Evolutionary conservation across 73 alveolate genomes (phyloP).

Genomic region (Chromera velia): DNA sequence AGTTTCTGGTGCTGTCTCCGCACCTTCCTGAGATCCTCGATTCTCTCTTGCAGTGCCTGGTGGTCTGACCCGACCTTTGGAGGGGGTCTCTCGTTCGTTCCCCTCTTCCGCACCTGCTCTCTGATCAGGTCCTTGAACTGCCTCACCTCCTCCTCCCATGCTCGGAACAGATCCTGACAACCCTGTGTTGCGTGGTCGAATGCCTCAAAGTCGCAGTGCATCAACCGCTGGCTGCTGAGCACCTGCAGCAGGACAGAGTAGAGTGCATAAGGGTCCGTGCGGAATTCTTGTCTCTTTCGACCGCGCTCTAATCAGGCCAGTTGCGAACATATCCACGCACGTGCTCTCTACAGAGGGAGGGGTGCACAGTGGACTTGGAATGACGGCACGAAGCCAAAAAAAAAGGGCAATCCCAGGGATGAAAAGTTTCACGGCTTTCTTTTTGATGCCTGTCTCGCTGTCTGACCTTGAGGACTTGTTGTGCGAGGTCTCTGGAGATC

Average conservation of each 20-base stretch:
- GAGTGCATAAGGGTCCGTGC: too few relatives aligned
- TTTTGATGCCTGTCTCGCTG: slow-evolving; percentile 4
- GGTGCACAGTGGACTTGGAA: too few relatives aligned
- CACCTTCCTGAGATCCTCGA: slow-evolving; percentile 69
- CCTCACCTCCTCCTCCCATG: slow-evolving; percentile 54
- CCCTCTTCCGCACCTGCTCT: slow-evolving; percentile 40
- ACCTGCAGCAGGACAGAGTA: background rate
- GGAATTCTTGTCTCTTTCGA: too few relatives aligned
- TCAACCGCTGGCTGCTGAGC: slow-evolving; percentile 10
- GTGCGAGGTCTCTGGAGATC: slow-evolving; percentile 58
- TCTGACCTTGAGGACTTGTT: slow-evolving; percentile 41
- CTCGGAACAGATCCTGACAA: slow-evolving; percentile 47
- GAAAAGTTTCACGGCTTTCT: too few relatives aligned
- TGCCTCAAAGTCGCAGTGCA: slow-evolving; percentile 42
- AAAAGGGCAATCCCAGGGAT: too few relatives aligned
- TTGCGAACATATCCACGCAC: background rate
- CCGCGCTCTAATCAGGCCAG: too few relatives aligned
- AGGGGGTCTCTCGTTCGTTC: slow-evolving; percentile 48
- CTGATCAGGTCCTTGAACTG: slow-evolving; percentile 43
- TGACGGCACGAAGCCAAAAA: too few relatives aligned
- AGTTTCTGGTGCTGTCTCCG: slow-evolving; percentile 79
- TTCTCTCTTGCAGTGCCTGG: slow-evolving; percentile 53
- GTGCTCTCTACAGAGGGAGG: too few relatives aligned
- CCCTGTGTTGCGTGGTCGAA: slow-evolving; percentile 35
- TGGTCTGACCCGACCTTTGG: slow-evolving; percentile 53